Conservation (phyloP, 495 filamentous ascomycete species). For the Penicillium salamii region DNA sequence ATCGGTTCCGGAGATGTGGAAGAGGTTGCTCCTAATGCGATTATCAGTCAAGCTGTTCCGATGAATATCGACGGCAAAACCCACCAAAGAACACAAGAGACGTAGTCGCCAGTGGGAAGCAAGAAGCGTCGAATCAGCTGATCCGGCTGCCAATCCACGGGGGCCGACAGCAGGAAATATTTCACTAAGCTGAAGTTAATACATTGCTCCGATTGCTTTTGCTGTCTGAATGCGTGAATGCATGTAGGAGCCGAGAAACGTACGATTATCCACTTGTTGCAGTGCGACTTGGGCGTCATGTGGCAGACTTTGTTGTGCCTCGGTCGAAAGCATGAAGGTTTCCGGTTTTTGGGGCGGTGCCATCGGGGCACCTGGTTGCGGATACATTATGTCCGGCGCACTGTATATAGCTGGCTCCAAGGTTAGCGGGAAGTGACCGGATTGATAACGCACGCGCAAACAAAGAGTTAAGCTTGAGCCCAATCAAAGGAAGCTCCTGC, state of each 20-base stretch:
- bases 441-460: conserved; percentile 17
- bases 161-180: conserved; percentile 98
- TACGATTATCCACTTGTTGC: conserved; percentile 97
- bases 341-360: conserved; percentile 85
- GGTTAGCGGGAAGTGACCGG: conserved; percentile 17
- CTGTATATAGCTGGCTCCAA: background rate
- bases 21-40: conserved; percentile 82
- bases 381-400: conserved; percentile 40
- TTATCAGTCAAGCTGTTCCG: background rate
- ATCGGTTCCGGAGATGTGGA: conserved; percentile 98
- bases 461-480: conserved; percentile 11
- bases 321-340: conserved; percentile 95
- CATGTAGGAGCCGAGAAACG: conserved; percentile 36
- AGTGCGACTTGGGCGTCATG: conserved; percentile 96
- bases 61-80: conserved; percentile 21
- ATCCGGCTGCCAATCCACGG: conserved; percentile 95
- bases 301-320: conserved; percentile 92
- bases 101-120: conserved; percentile 95
- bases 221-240: too few species aligned
- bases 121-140: conserved; percentile 96
- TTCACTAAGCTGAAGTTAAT: conserved; percentile 64
- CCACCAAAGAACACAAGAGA: conserved; percentile 95
- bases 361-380: conserved; percentile 54
- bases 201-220: background rate
- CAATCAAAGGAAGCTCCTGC: conserved; percentile 5